A percentile compares a stretch with the other conserved stretches of the same genome.
phyloP scores from a whole-genome alignment of 1,139 yeast species.

The Geotrichum reessii region DNA sequence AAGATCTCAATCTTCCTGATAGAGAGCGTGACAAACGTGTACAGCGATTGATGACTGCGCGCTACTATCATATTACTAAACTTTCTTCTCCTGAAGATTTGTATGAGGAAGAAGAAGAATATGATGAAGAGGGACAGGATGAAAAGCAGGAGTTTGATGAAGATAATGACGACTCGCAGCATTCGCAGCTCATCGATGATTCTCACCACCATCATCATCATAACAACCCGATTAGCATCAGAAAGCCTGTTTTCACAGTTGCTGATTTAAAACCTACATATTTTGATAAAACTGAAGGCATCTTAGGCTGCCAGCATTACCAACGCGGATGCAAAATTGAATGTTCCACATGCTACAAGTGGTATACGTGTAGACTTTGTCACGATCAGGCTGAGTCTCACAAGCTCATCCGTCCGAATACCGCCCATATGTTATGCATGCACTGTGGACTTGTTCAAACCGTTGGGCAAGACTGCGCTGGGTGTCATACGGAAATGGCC shows the following conservation, averaged over 20 bases:
- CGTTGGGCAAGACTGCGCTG: conserved; percentile 62
- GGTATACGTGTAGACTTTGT: conserved; percentile 82
- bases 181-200: conserved; percentile 23
- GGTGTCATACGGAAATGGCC: conserved; percentile 64
- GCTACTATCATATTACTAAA: conserved; percentile 45
- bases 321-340: conserved; percentile 78
- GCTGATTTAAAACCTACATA: conserved; percentile 49
- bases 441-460: conserved; percentile 67
- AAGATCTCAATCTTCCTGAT: conserved; percentile 45
- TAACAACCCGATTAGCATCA: not conserved
- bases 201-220: conserved; percentile 1
- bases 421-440: conserved; percentile 75
- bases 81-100: conserved; percentile 16
- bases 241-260: conserved; percentile 38
- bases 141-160: conserved; percentile 25
- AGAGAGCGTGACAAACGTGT: conserved; percentile 56
- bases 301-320: conserved; percentile 78
- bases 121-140: conserved; percentile 26
- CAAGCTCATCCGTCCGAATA: conserved; percentile 55
- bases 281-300: conserved; percentile 41
- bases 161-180: conserved; percentile 21
- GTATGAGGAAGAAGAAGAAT: conserved; percentile 22
- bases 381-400: conserved; percentile 67
- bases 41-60: conserved; percentile 74
- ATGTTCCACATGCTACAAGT: conserved; percentile 65